Conservation (phyloP, 305 asterid genomes). For the Rubia occidens region DNA sequence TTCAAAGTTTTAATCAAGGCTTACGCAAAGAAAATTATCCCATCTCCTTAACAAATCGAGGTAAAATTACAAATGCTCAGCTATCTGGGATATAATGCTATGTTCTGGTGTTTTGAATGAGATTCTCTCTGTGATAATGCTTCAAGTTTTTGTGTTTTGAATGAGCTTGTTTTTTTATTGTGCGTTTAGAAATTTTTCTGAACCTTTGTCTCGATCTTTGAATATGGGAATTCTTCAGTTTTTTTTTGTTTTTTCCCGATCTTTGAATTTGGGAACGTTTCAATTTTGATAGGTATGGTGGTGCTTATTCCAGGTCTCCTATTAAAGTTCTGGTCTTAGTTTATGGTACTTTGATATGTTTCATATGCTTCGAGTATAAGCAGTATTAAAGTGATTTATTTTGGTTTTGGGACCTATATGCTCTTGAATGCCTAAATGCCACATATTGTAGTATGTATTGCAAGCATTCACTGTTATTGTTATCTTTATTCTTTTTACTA, state of each 20-base stretch:
- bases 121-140: too few species aligned
- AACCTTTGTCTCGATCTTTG: too few species aligned
- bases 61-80: too few species aligned
- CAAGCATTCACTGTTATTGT: background rate
- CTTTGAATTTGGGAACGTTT: constrained; percentile 10
- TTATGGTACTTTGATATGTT: constrained; percentile 6
- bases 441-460: constrained; percentile 1
- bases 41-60: too few species aligned
- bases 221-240: too few species aligned
- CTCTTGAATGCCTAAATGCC: background rate
- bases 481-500: background rate
- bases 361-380: constrained; percentile 8
- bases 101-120: too few species aligned
- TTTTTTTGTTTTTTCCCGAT: constrained; percentile 16
- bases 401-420: constrained; percentile 4
- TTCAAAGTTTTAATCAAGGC: too few species aligned
- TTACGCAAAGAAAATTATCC: too few species aligned
- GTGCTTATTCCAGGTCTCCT: constrained; percentile 13
- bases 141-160: too few species aligned
- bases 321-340: constrained; percentile 11
- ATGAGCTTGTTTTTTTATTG: too few species aligned
- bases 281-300: constrained; percentile 26
- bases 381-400: constrained; percentile 10
- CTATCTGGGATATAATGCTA: too few species aligned
- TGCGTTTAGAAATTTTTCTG: too few species aligned